These are phyloP conservation scores for Heliamphora pulchella DNA, from an alignment of 179 eudicot species.

Conservation along the genomic window DNA sequence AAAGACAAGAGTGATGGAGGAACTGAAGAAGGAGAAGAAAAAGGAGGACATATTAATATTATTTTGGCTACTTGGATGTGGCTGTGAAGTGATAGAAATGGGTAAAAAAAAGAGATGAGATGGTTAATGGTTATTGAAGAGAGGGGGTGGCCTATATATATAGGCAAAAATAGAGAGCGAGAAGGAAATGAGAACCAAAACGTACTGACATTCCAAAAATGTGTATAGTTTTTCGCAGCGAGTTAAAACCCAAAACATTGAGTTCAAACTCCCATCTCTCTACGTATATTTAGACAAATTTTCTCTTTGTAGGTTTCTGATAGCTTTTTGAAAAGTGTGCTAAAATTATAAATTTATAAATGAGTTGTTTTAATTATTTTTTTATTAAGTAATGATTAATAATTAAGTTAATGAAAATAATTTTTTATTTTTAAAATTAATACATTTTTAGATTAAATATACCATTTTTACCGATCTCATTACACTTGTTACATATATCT, in stretches of 20 bases:
- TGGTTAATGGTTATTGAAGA: background rate
- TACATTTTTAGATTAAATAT: no score
- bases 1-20: constrained; percentile 14
- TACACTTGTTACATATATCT: no score
- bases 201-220: constrained; percentile 14
- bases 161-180: background rate
- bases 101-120: background rate
- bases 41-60: background rate
- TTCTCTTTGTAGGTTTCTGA: no score
- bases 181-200: background rate
- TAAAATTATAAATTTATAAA: no score
- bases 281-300: background rate
- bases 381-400: no score
- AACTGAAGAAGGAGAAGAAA: background rate
- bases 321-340: no score
- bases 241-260: background rate
- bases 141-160: constrained; percentile 10
- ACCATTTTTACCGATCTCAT: no score
- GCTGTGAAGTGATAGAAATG: constrained; percentile 17
- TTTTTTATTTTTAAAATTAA: no score
- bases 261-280: background rate
- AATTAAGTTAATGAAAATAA: no score
- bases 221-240: background rate
- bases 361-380: no score
- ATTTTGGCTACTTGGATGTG: background rate